Conservation (phyloP, 108 stramenopile genomes). For the Nitzschia palea region DNA sequence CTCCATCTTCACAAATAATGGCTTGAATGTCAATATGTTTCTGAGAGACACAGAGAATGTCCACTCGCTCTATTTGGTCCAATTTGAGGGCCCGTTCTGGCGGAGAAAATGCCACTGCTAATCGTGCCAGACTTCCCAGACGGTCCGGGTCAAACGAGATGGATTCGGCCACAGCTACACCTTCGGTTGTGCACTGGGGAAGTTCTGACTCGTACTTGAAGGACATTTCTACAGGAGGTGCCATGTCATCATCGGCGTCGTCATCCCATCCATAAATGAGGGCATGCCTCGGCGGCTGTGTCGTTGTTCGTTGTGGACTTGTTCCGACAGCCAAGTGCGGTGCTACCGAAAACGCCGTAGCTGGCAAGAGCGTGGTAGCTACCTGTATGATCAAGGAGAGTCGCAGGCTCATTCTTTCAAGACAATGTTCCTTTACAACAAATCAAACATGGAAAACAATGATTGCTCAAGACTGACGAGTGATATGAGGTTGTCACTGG, state of each 20-base stretch:
- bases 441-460: too few species aligned
- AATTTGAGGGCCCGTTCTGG: constrained; percentile 20
- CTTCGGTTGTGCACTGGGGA: constrained; percentile 8
- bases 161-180: constrained; percentile 7
- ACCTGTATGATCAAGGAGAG: too few species aligned
- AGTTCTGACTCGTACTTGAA: background rate
- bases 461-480: too few species aligned
- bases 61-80: constrained; percentile 30
- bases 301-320: background rate
- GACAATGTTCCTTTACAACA: too few species aligned
- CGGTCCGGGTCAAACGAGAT: constrained; percentile 6
- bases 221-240: background rate
- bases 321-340: background rate
- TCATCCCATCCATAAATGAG: constrained; percentile 34
- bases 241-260: constrained; percentile 3
- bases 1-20: constrained; percentile 36
- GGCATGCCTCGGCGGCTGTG: background rate
- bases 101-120: constrained; percentile 49
- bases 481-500: too few species aligned
- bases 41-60: constrained; percentile 24
- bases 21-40: constrained; percentile 39
- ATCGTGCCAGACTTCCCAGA: constrained; percentile 30
- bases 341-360: background rate
- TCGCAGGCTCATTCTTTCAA: too few species aligned
- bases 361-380: background rate